Evolutionary conservation across 164 flowering plant genomes (phyloP), one percentile per base, ranked within the genome.

Genomic region (Litsea cubeba): DNA sequence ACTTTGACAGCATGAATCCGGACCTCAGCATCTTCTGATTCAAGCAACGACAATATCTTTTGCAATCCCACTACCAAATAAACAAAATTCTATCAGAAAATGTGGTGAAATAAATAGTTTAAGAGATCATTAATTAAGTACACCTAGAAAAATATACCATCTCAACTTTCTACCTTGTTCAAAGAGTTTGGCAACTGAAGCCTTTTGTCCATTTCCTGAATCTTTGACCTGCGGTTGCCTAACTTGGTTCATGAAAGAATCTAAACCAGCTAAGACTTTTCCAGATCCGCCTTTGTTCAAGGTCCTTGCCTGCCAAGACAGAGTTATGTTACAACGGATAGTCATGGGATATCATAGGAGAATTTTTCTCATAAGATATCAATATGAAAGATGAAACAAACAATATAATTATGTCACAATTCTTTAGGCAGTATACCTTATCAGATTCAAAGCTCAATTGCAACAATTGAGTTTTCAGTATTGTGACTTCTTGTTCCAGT

Each of bases 1-100:
- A 96, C 99, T 86, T 96, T 96, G 54, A 93, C 99, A 64, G 99
- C 99, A 91, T 96, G 98, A 77, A 96, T 88, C n/a, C 90, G 89
- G 24, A 96, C 95, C 80, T 94, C 97, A 72, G 89, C 84, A 85
- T 96, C 99, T 75, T 92, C 97, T 24, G 99, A 89, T 79, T 92
- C 97, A 57, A 96, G 97, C 81, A 96, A 84, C 8, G 97, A 89
- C 83, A 94, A 80, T 73, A 96, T 96, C 85, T 92, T 96, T 69
- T 94, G 99, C 91, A 96, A 79, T 64, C 99, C 99, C 84, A 96
- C 99, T 96, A 87, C 60, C 64, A 79, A 46, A 79, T 30, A 15
- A 65, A 30, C 18, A 3, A 65, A 30, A 28, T 35, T 15, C n/a
- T 30, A 28, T 65, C 10, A 65, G 22, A 65, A 18, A 65, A 26